A percentile compares a stretch with the other conserved stretches of the same genome.
Conservation (phyloP, 2,329 filamentous ascomycete species). For the Coleophoma crateriformis region DNA sequence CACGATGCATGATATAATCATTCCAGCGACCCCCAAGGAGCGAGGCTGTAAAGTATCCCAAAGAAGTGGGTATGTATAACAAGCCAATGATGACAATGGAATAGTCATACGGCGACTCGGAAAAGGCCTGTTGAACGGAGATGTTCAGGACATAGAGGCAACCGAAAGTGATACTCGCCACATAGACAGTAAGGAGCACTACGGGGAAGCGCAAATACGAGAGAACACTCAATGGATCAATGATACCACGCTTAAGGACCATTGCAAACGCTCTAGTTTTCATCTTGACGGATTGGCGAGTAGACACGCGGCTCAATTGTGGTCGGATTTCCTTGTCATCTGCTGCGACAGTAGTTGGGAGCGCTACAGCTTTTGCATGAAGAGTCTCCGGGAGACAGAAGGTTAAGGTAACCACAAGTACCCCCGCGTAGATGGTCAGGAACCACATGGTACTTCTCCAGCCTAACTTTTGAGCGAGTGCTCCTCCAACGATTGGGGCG, state of each 20-base stretch:
- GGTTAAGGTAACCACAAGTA: slow-evolving; percentile 49
- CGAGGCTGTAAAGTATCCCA: slow-evolving; percentile 67
- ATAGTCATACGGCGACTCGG: slow-evolving; percentile 61
- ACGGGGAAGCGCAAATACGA: slow-evolving; percentile 69
- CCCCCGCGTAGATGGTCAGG: slow-evolving; percentile 61
- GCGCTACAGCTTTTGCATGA: slow-evolving; percentile 13
- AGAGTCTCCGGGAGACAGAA: slow-evolving; percentile 64
- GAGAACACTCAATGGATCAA: slow-evolving; percentile 70
- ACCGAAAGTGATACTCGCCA: slow-evolving; percentile 70
- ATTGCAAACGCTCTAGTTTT: slow-evolving; percentile 48
- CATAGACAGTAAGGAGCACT: slow-evolving; percentile 67
- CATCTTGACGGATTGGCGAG: slow-evolving; percentile 53
- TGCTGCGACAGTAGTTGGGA: slow-evolving; percentile 1
- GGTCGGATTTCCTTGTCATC: slow-evolving; percentile 6
- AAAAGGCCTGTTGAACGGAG: slow-evolving; percentile 67
- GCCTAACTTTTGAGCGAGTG: slow-evolving; percentile 59
- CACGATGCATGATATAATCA: slow-evolving; percentile 73
- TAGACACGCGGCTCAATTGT: slow-evolving; percentile 46
- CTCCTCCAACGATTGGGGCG: slow-evolving; percentile 72
- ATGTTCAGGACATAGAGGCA: slow-evolving; percentile 75
- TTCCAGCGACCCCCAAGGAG: slow-evolving; percentile 72
- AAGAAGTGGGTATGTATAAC: slow-evolving; percentile 69
- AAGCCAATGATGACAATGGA: slow-evolving; percentile 64
- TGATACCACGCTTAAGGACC: slow-evolving; percentile 52
- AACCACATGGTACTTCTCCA: slow-evolving; percentile 81